These are phyloP conservation scores for Backusella australiensis DNA, from an alignment of 192 early-diverging fungal genomes.

Conservation along the genomic window DNA sequence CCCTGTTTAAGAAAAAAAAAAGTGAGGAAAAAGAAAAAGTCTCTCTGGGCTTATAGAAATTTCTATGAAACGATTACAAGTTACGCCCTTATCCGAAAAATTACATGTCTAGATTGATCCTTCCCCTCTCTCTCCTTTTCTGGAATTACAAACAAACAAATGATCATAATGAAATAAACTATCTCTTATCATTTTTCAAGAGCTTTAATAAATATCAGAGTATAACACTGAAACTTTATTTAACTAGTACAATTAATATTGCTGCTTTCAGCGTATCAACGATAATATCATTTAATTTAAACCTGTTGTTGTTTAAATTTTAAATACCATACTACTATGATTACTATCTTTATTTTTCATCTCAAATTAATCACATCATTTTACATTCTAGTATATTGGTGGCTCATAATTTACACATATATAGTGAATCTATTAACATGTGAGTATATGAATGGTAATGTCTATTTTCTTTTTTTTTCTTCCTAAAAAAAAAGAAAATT, in stretches of 20 bases:
- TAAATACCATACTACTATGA: background rate
- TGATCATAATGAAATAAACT: background rate
- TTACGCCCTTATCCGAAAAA: background rate
- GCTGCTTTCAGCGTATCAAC: background rate
- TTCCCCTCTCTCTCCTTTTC: background rate
- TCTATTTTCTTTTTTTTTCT: background rate
- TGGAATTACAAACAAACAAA: background rate
- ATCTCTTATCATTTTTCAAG: background rate
- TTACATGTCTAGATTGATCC: background rate
- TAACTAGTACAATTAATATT: background rate
- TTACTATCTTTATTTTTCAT: background rate
- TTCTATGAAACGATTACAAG: background rate
- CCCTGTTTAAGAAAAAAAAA: background rate
- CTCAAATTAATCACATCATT: background rate
- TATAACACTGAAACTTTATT: background rate
- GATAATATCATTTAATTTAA: background rate
- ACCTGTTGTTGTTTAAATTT: background rate
- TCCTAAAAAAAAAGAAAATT: background rate
- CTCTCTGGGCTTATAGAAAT: background rate
- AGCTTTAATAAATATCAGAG: background rate
- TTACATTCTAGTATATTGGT: background rate
- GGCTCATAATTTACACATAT: background rate
- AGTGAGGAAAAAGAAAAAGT: background rate
- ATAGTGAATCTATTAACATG: background rate
- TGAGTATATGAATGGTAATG: background rate